phyloP scores from a whole-genome alignment of 768 basidiomycete species.

The Suillus paluster region DNA sequence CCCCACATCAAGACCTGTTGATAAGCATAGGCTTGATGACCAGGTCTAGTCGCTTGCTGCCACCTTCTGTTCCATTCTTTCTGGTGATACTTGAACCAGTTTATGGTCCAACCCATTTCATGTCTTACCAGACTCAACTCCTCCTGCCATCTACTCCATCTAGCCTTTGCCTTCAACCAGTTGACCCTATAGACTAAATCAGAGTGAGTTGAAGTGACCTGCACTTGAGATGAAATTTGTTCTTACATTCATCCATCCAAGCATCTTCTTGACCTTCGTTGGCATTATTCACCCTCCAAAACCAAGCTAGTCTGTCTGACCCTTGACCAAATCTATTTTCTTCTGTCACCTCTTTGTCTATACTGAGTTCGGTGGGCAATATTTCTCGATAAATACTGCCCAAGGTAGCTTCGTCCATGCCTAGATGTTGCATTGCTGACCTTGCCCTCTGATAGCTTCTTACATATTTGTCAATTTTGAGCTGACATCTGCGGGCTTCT shows the following conservation, averaged over 20 bases:
- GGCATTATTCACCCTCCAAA: background rate
- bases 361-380: background rate
- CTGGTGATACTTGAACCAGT: slow-evolving; percentile 13
- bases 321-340: slow-evolving; percentile 14
- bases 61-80: background rate
- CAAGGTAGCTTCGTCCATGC: background rate
- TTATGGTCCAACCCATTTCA: slow-evolving; percentile 24
- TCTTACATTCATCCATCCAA: slow-evolving; percentile 11
- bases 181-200: slow-evolving; percentile 8
- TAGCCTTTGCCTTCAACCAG: slow-evolving; percentile 20
- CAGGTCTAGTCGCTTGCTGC: background rate
- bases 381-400: slow-evolving; percentile 6
- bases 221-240: too few relatives aligned
- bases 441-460: slow-evolving; percentile 7
- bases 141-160: slow-evolving; percentile 21
- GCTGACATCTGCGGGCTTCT: too few relatives aligned
- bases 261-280: background rate
- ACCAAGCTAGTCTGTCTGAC: slow-evolving; percentile 9
- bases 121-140: slow-evolving; percentile 17
- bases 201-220: too few relatives aligned
- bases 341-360: slow-evolving; percentile 14
- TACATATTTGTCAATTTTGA: too few relatives aligned
- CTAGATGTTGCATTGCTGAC: background rate
- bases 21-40: slow-evolving; percentile 5
- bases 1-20: background rate